Evolutionary conservation across 2,329 filamentous ascomycete genomes (phyloP).

Genomic region (Talaromyces piceae): DNA sequence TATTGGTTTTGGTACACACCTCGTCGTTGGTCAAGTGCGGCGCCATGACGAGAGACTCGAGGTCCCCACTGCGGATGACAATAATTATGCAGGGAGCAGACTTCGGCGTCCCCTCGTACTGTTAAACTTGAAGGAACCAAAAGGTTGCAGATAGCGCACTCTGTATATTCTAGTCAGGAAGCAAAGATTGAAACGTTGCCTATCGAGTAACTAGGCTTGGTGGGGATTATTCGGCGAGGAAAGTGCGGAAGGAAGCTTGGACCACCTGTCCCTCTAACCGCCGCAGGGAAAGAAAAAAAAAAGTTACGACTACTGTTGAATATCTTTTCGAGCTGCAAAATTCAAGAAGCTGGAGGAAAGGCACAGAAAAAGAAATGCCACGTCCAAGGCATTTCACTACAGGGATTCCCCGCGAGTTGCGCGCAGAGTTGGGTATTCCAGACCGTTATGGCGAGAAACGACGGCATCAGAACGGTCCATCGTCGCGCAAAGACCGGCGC

Average conservation of each 20-base stretch:
- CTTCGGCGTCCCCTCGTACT: no score
- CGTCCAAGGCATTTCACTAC: slow-evolving; percentile 36
- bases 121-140: no score
- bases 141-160: no score
- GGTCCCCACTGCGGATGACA: not conserved
- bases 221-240: slow-evolving; percentile 11
- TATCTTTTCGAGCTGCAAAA: slow-evolving; percentile 4
- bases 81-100: no score
- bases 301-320: not conserved
- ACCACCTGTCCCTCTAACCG: slow-evolving; percentile 11
- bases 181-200: no score
- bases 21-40: slow-evolving; percentile 35
- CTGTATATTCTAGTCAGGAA: no score
- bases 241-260: slow-evolving; percentile 15
- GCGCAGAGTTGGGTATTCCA: slow-evolving; percentile 33
- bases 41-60: slow-evolving; percentile 17
- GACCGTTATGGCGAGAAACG: slow-evolving; percentile 29
- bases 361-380: slow-evolving; percentile 10
- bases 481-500: slow-evolving; percentile 56
- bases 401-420: slow-evolving; percentile 31
- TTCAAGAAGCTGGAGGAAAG: not conserved
- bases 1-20: slow-evolving; percentile 21
- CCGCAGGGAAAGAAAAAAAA: slow-evolving; percentile 7
- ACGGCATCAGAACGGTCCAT: slow-evolving; percentile 22
- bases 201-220: not conserved